Percentiles rank a stretch among this genome's conserved stretches.
Conservation (phyloP, 2,329 filamentous ascomycete species). For the Monosporascus sp. region DNA sequence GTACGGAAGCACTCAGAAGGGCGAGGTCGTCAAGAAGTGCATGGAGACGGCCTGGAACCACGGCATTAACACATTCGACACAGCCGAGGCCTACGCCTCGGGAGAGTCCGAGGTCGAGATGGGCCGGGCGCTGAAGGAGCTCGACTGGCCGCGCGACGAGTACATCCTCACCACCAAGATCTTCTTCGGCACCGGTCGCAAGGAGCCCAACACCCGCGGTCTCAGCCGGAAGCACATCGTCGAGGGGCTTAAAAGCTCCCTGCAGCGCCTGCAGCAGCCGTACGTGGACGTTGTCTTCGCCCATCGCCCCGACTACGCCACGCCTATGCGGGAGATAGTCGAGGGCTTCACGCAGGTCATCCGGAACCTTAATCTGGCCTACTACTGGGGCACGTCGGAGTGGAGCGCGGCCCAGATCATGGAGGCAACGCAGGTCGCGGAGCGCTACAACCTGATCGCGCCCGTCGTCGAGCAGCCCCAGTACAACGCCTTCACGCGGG, state of each 20-base stretch:
- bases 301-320: constrained; percentile 52
- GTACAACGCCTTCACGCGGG: constrained; percentile 57
- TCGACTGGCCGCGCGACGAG: constrained; percentile 47
- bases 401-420: constrained; percentile 55
- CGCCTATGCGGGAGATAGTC: constrained; percentile 59
- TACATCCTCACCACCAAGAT: constrained; percentile 49
- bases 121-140: constrained; percentile 46
- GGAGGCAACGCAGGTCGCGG: constrained; percentile 49
- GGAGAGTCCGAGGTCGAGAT: constrained; percentile 46
- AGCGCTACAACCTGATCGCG: constrained; percentile 55
- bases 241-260: constrained; percentile 52
- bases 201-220: constrained; percentile 51
- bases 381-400: constrained; percentile 61
- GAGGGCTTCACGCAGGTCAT: constrained; percentile 43
- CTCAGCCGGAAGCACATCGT: constrained; percentile 47
- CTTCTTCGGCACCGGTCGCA: constrained; percentile 46
- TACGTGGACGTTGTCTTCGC: constrained; percentile 64
- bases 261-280: constrained; percentile 55
- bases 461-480: constrained; percentile 43
- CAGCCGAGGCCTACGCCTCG: constrained; percentile 43
- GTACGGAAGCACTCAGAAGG: constrained; percentile 29
- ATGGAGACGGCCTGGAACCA: constrained; percentile 46
- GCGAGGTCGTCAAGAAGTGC: constrained; percentile 31
- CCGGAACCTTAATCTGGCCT: constrained; percentile 51
- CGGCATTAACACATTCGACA: constrained; percentile 52